These are phyloP conservation scores for Colletotrichum tamarilloi DNA, from an alignment of 2,329 filamentous ascomycete species.

Conservation along the genomic window DNA sequence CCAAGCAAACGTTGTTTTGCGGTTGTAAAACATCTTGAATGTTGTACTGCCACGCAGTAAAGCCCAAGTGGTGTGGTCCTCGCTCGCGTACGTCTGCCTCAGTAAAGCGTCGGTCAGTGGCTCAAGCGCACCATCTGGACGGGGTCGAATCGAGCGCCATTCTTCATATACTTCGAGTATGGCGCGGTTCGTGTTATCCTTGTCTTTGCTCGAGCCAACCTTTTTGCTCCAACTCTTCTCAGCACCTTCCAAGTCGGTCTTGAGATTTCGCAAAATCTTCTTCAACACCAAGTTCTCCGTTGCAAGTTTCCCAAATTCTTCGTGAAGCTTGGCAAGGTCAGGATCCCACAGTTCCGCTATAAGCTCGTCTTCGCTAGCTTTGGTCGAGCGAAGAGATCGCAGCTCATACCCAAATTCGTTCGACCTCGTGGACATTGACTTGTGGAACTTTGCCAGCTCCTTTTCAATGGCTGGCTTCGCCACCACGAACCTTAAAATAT, in stretches of 20 bases:
- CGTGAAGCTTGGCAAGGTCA: conserved; percentile 48
- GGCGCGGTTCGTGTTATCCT: conserved; percentile 40
- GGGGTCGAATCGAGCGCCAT: conserved; percentile 56
- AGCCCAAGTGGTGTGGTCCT: conserved; percentile 50
- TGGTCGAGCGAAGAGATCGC: background rate
- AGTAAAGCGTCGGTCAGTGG: conserved; percentile 40
- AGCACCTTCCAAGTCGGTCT: conserved; percentile 45
- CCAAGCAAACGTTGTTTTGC: conserved; percentile 53
- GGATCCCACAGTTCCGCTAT: conserved; percentile 46
- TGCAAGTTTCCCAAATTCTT: conserved; percentile 47
- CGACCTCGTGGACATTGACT: conserved; percentile 20
- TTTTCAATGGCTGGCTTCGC: conserved; percentile 54
- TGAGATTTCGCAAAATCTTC: conserved; percentile 47
- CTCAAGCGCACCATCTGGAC: background rate
- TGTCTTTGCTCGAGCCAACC: background rate
- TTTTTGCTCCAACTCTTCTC: conserved; percentile 45
- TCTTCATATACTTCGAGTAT: conserved; percentile 50
- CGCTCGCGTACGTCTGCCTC: conserved; percentile 43
- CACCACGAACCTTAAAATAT: conserved; percentile 69
- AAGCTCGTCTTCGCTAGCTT: background rate
- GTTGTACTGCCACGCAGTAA: conserved; percentile 62
- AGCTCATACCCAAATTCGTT: background rate
- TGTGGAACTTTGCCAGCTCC: conserved; percentile 49
- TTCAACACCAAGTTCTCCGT: conserved; percentile 42
- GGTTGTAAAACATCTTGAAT: conserved; percentile 52